Percentiles rank a stretch among this genome's conserved stretches.
phyloP scores from a whole-genome alignment of 768 basidiomycete species.

The Asterophora parasitica region DNA sequence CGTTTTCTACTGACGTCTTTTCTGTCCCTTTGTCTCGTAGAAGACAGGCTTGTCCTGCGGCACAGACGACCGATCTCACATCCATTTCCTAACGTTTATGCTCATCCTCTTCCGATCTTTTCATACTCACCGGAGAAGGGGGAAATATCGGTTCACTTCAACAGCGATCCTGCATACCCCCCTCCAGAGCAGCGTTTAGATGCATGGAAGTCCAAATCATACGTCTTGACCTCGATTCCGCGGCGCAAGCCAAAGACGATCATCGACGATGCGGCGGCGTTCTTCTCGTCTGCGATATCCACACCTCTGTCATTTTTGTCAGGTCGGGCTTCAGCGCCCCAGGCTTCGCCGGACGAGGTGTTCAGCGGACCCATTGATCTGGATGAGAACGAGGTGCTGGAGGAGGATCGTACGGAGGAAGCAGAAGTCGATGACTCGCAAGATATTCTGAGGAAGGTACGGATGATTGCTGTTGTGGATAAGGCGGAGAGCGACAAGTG shows the following conservation, averaged over 20 bases:
- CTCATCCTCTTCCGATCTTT: slow-evolving; percentile 74
- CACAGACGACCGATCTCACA: slow-evolving; percentile 72
- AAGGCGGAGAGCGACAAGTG: slow-evolving; percentile 27
- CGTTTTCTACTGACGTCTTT: not conserved
- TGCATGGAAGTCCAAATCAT: slow-evolving; percentile 55
- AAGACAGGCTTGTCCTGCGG: slow-evolving; percentile 62
- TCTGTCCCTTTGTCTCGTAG: slow-evolving; percentile 28
- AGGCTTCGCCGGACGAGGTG: slow-evolving; percentile 62
- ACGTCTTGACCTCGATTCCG: slow-evolving; percentile 64
- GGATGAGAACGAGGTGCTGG: slow-evolving; percentile 71
- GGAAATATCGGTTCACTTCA: slow-evolving; percentile 58
- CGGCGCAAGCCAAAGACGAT: slow-evolving; percentile 63
- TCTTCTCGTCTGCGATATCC: slow-evolving; percentile 57
- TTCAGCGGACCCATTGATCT: slow-evolving; percentile 66
- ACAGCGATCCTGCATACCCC: slow-evolving; percentile 62
- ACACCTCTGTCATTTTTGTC: slow-evolving; percentile 53
- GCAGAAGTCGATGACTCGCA: slow-evolving; percentile 73
- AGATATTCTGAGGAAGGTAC: slow-evolving; percentile 49
- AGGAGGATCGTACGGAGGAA: slow-evolving; percentile 75
- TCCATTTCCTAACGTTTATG: slow-evolving; percentile 75
- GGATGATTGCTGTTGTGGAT: slow-evolving; percentile 46
- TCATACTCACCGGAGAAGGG: slow-evolving; percentile 48
- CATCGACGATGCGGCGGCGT: slow-evolving; percentile 65
- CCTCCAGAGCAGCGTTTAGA: slow-evolving; percentile 29
- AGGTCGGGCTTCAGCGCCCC: slow-evolving; percentile 28